phyloP scores from a whole-genome alignment of 2,329 filamentous ascomycete species.

The Dactylellina parvicollis region DNA sequence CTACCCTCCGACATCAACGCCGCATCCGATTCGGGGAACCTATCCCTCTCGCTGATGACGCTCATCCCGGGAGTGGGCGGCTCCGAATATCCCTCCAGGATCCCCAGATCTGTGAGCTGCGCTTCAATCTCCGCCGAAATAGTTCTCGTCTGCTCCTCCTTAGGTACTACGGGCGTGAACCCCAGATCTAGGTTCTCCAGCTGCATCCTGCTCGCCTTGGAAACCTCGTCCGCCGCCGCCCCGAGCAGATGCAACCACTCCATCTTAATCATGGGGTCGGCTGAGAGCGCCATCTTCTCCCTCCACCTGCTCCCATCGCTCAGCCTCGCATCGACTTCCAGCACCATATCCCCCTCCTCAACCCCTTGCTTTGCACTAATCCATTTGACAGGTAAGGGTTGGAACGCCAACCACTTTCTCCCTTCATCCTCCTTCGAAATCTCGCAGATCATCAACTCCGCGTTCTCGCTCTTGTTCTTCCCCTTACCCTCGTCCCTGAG shows the following conservation, averaged over 20 bases:
- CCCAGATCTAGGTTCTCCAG: constrained; percentile 17
- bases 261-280: constrained; percentile 50
- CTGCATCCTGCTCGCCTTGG: constrained; percentile 47
- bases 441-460: constrained; percentile 92
- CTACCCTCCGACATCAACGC: constrained; percentile 36
- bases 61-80: constrained; percentile 50
- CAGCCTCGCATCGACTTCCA: constrained; percentile 44
- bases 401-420: constrained; percentile 80
- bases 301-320: constrained; percentile 41
- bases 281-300: constrained; percentile 39
- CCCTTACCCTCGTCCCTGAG: constrained; percentile 74
- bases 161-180: constrained; percentile 14
- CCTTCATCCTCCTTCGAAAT: constrained; percentile 76
- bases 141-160: constrained; percentile 14
- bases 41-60: constrained; percentile 40
- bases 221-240: constrained; percentile 45
- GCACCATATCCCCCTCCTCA: constrained; percentile 20
- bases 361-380: constrained; percentile 80
- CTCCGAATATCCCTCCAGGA: constrained; percentile 50
- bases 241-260: constrained; percentile 52
- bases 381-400: constrained; percentile 77
- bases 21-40: constrained; percentile 44
- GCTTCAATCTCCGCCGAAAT: constrained; percentile 49
- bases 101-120: constrained; percentile 40
- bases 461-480: constrained; percentile 70